A percentile compares a stretch with the other conserved stretches of the same genome.
Conservation (phyloP, 2,329 filamentous ascomycete genomes). For the Dactylellina sp. region DNA sequence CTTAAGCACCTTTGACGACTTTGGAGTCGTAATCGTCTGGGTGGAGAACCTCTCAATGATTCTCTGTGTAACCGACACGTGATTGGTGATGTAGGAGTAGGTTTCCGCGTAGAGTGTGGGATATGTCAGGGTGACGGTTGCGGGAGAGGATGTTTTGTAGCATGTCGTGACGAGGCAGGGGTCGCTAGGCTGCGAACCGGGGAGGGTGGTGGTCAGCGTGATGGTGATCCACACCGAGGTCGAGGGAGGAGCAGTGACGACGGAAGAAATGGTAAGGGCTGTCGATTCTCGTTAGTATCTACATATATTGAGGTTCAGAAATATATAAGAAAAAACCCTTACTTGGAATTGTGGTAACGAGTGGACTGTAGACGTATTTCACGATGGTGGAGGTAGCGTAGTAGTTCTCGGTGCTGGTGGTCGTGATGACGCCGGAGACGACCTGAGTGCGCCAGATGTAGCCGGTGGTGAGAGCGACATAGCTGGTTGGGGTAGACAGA, state of each 20-base stretch:
- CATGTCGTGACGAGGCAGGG: conserved; percentile 25
- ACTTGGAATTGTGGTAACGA: conserved; percentile 14
- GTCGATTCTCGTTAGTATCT: neutral
- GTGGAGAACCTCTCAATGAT: neutral
- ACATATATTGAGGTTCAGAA: neutral
- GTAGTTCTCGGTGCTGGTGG: neutral
- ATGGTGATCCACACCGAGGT: conserved; percentile 21
- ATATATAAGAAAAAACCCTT: neutral
- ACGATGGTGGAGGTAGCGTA: neutral
- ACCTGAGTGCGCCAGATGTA: conserved; percentile 6
- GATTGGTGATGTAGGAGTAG: conserved; percentile 7
- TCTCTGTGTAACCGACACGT: neutral
- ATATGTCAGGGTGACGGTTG: conserved; percentile 3
- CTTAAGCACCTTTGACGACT: conserved; percentile 10
- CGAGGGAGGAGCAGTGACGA: conserved; percentile 8
- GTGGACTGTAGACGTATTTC: neutral
- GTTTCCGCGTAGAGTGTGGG: neutral
- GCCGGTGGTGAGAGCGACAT: conserved; percentile 12
- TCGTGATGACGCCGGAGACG: neutral
- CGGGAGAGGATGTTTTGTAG: neutral
- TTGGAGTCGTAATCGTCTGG: conserved; percentile 2
- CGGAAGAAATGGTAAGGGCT: conserved; percentile 4
- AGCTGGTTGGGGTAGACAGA: conserved; percentile 10
- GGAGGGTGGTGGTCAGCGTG: conserved; percentile 9
- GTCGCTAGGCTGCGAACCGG: conserved; percentile 7